Evolutionary conservation across 2,329 filamentous ascomycete species (phyloP).

Genomic region (Phaeosphaeriaceae sp.): DNA sequence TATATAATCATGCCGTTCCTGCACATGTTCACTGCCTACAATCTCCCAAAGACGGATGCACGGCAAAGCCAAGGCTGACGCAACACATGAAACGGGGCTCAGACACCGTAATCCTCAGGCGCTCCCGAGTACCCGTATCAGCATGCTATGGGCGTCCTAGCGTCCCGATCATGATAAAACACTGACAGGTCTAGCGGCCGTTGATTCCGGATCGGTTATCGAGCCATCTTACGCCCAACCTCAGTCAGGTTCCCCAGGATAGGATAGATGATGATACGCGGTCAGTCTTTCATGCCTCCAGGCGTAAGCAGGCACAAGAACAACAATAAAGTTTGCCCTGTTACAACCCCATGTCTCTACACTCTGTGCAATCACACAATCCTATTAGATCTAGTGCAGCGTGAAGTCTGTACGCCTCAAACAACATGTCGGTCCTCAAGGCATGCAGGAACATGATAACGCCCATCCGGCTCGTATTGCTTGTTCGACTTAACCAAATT

Average conservation of each 20-base stretch:
- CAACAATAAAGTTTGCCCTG: no score
- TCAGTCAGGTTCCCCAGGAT: no score
- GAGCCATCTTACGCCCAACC: neutral
- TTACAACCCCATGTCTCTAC: no score
- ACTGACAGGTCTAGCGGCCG: neutral
- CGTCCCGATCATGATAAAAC: conserved; percentile 2
- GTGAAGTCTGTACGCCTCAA: neutral
- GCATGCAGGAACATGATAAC: neutral
- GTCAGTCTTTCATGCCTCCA: no score
- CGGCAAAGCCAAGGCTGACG: conserved; percentile 8
- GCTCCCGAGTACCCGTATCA: neutral
- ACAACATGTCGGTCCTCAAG: conserved; percentile 1
- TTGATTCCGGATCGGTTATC: neutral
- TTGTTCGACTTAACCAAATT: neutral
- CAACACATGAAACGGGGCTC: conserved; percentile 25
- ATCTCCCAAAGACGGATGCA: neutral
- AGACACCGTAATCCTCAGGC: conserved; percentile 18
- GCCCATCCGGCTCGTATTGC: neutral
- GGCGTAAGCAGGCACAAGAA: no score
- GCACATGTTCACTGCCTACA: neutral
- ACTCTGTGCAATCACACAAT: no score
- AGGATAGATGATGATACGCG: no score
- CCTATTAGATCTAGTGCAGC: neutral
- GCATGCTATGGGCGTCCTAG: neutral
- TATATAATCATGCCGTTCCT: neutral